Evolutionary conservation across 805 yeast species (phyloP), one percentile per base, ranked within the genome.

Genomic region (Metschnikowia rubicola): DNA sequence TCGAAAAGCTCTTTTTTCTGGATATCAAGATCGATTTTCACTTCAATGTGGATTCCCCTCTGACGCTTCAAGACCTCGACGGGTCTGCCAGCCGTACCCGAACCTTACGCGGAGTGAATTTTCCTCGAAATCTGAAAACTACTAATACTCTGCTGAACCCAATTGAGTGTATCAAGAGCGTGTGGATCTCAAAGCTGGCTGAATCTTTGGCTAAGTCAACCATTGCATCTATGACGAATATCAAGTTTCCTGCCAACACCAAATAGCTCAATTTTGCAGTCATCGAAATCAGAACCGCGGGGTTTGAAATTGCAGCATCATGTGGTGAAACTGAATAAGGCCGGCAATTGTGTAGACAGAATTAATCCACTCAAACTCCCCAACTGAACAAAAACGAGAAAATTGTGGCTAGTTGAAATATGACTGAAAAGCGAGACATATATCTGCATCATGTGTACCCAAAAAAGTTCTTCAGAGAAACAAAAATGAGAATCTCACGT

Each of bases 291-390:
- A 6, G 71, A 63, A 49, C 71, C 75, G 1, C 54, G 77, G 41
- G 77, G 77, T 0, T 58, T 73, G 30, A 73, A 71, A 49, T 53
- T 73, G 30, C 75, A 76, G 1, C 59, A 63, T 19, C 53, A 47
- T 26, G 50, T 73, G 17, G 58, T 54, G 46, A 55, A 60, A 26
- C 54, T 72, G 34, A 67, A 70, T 35, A 53, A 72, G 49, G 66
- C 68, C 9, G 61, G 61, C 39, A 64, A 70, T 52, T 76, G 77
- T 12, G 75, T 73, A 32, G 72, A 72, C 53, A 70, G 75, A 54
- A 70, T 73, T 34, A 72, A 71, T 52, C 77, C 77, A 2, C 62
- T 73, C 41, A 69, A 69, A 46, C 60, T 73, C 28, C 77, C 77
- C 2, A 67, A 70, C 52, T 60, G 68, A 10, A 66, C 71, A 36